These are phyloP conservation scores for Imleria badia DNA, from an alignment of 768 basidiomycete genomes.

Conservation along the genomic window DNA sequence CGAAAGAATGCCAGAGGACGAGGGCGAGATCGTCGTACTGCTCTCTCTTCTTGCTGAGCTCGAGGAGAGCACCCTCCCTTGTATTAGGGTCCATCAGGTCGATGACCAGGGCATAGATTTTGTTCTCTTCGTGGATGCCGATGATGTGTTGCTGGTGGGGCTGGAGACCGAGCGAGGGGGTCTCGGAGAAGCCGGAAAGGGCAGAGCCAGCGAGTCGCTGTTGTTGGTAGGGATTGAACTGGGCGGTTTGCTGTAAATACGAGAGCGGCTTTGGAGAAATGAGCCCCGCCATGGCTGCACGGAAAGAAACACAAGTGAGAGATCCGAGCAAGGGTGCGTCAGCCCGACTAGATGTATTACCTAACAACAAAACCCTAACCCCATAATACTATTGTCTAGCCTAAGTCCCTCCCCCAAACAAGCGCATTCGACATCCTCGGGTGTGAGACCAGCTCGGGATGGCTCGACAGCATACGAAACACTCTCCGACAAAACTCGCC, in stretches of 20 bases:
- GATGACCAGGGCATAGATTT: constrained; percentile 89
- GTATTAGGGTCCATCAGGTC: constrained; percentile 79
- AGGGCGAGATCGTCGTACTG: constrained; percentile 98
- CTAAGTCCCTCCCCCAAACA: constrained; percentile 28
- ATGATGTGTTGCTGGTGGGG: constrained; percentile 56
- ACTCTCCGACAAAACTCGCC: constrained; percentile 36
- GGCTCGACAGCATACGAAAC: constrained; percentile 27
- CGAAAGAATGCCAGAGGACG: constrained; percentile 98
- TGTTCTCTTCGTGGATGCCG: constrained; percentile 62
- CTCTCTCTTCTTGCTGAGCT: constrained; percentile 98
- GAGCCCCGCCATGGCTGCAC: constrained; percentile 54
- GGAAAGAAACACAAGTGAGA: constrained; percentile 11
- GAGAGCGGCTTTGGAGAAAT: constrained; percentile 62
- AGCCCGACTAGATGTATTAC: constrained; percentile 15
- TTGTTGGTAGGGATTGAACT: constrained; percentile 62
- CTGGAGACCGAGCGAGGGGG: constrained; percentile 56
- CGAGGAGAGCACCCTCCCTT: constrained; percentile 88
- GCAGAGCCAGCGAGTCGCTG: constrained; percentile 33
- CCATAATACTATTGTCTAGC: too few species aligned
- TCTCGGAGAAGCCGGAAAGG: constrained; percentile 53
- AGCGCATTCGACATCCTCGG: constrained; percentile 33
- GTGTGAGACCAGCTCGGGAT: constrained; percentile 34
- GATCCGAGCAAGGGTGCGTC: constrained; percentile 2
- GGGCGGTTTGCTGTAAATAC: constrained; percentile 60
- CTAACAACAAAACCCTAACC: constrained; percentile 32